Evolutionary conservation across 2,329 filamentous ascomycete species (phyloP).

Genomic region (Dothistroma septosporum): DNA sequence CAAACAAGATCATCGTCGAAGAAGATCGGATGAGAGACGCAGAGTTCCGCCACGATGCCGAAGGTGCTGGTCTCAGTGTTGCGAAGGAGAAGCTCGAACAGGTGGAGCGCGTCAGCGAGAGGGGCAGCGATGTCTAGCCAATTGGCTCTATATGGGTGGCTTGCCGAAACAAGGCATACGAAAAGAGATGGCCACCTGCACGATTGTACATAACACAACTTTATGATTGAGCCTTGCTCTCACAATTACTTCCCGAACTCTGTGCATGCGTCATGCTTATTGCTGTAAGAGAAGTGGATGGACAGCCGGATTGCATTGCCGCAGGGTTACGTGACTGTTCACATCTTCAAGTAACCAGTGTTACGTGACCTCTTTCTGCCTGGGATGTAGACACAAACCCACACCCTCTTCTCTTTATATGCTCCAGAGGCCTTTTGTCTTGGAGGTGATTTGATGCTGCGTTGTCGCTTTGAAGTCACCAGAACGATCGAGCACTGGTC

Average conservation of each 20-base stretch:
- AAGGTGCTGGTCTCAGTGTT: constrained; percentile 34
- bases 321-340: no score
- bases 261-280: no score
- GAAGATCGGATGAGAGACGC: constrained; percentile 39
- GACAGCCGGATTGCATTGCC: no score
- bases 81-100: constrained; percentile 38
- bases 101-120: constrained; percentile 27
- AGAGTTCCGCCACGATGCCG: constrained; percentile 42
- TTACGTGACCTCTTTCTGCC: no score
- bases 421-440: no score
- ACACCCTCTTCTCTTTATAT: no score
- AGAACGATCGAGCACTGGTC: no score
- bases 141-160: background rate
- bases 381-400: no score
- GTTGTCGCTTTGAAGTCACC: no score
- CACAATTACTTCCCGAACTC: background rate
- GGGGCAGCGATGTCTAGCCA: constrained; percentile 13
- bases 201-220: constrained; percentile 1
- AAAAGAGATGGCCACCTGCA: background rate
- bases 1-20: constrained; percentile 39
- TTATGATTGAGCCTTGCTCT: constrained; percentile 19
- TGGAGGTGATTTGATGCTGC: no score
- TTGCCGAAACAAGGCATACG: background rate
- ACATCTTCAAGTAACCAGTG: no score
- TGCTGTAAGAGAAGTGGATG: no score